Evolutionary conservation across 768 basidiomycete species (phyloP).

Genomic region (button mushroom (Agaricus bisporus)): DNA sequence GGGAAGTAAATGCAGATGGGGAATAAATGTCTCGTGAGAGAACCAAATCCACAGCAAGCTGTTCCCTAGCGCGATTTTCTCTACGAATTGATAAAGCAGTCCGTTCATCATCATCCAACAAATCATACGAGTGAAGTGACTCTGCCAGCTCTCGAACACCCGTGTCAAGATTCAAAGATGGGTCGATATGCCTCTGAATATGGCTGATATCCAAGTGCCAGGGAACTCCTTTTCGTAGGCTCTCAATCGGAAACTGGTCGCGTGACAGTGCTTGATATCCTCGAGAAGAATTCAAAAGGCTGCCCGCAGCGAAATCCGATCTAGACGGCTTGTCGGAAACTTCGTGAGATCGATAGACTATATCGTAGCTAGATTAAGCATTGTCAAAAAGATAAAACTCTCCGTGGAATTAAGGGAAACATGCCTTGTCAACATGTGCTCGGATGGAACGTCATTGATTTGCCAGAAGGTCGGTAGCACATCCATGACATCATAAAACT

Average conservation of each 20-base stretch:
- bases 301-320: slow-evolving; percentile 55
- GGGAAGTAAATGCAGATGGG: slow-evolving; percentile 29
- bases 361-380: slow-evolving; percentile 46
- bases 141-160: slow-evolving; percentile 26
- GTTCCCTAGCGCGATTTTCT: slow-evolving; percentile 52
- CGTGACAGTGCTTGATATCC: slow-evolving; percentile 48
- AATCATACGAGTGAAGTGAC: slow-evolving; percentile 36
- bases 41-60: slow-evolving; percentile 56
- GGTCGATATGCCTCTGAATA: slow-evolving; percentile 37
- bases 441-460: slow-evolving; percentile 36
- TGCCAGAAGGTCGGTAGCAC: slow-evolving; percentile 54
- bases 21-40: slow-evolving; percentile 57
- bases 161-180: slow-evolving; percentile 26
- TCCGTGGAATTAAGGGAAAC: slow-evolving; percentile 9
- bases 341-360: slow-evolving; percentile 48
- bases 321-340: slow-evolving; percentile 37
- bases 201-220: slow-evolving; percentile 51
- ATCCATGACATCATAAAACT: slow-evolving; percentile 44
- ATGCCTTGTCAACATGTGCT: slow-evolving; percentile 60
- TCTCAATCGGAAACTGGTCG: slow-evolving; percentile 36
- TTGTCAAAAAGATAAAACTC: neutral
- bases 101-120: slow-evolving; percentile 30
- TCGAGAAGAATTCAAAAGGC: slow-evolving; percentile 41
- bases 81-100: slow-evolving; percentile 34
- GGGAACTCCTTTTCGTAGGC: slow-evolving; percentile 32